A percentile compares a stretch with the other conserved stretches of the same genome.
Conservation (phyloP, 2,329 filamentous ascomycete species). For the Beauveria sp. region DNA sequence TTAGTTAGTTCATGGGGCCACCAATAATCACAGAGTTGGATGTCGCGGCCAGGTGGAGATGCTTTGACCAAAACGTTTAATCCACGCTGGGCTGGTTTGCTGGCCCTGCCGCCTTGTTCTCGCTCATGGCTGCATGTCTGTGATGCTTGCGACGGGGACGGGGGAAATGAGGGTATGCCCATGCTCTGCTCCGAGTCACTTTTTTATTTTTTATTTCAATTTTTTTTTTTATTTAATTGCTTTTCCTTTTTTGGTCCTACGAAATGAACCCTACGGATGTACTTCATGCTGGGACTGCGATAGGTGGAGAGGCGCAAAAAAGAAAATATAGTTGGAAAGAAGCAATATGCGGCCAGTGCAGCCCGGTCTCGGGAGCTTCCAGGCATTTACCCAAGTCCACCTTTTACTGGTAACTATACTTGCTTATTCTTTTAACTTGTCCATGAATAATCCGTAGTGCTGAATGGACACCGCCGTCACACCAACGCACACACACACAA, state of each 20-base stretch:
- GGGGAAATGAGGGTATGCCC: background rate
- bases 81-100: background rate
- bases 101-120: background rate
- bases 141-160: background rate
- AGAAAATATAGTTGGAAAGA: background rate
- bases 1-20: background rate
- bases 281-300: no score
- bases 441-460: background rate
- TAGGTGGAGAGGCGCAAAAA: background rate
- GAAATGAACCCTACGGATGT: no score
- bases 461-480: background rate
- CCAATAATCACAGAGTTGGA: background rate
- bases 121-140: slow-evolving; percentile 1
- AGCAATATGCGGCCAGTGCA: background rate
- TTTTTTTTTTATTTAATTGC: background rate
- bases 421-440: background rate
- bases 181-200: background rate
- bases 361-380: background rate
- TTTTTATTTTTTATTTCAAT: background rate
- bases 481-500: background rate
- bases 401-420: no score
- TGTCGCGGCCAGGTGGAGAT: slow-evolving; percentile 4
- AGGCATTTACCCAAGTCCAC: no score
- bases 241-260: background rate
- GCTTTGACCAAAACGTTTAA: background rate